phyloP scores from a whole-genome alignment of 768 basidiomycete genomes.

The Neoboletus magnificus region DNA sequence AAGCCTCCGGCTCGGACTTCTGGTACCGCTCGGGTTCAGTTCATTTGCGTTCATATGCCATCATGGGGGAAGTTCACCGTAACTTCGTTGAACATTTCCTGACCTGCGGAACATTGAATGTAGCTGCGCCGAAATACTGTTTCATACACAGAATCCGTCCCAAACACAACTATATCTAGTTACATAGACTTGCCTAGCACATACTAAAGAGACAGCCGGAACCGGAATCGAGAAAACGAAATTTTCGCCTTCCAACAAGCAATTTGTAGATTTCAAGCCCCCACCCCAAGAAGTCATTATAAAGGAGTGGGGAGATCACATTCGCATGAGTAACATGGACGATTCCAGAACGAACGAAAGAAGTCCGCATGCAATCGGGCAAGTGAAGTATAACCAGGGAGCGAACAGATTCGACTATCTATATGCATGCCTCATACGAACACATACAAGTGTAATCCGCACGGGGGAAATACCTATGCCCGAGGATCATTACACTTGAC shows the following conservation, averaged over 20 bases:
- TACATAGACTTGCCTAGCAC: neutral
- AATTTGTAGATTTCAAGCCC: neutral
- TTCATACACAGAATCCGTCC: neutral
- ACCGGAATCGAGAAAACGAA: neutral
- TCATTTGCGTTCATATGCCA: too few species aligned
- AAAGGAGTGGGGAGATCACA: neutral
- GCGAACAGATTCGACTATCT: conserved; percentile 5
- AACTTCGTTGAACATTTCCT: too few species aligned
- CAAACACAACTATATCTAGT: neutral
- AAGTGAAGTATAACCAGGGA: neutral
- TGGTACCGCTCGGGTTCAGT: too few species aligned
- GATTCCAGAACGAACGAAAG: neutral
- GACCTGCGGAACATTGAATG: too few species aligned
- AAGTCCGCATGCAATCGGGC: neutral
- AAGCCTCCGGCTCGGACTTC: too few species aligned
- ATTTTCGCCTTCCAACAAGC: neutral
- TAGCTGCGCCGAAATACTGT: neutral
- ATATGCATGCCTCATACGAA: conserved; percentile 14
- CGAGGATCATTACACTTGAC: conserved; percentile 17
- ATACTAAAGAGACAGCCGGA: neutral
- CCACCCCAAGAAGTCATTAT: neutral
- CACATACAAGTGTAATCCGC: conserved; percentile 5
- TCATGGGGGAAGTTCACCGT: too few species aligned
- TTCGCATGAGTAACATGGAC: neutral
- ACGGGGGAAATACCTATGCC: conserved; percentile 8